Evolutionary conservation across 1,139 yeast species (phyloP).

Genomic region (Scheffersomyces titani): DNA sequence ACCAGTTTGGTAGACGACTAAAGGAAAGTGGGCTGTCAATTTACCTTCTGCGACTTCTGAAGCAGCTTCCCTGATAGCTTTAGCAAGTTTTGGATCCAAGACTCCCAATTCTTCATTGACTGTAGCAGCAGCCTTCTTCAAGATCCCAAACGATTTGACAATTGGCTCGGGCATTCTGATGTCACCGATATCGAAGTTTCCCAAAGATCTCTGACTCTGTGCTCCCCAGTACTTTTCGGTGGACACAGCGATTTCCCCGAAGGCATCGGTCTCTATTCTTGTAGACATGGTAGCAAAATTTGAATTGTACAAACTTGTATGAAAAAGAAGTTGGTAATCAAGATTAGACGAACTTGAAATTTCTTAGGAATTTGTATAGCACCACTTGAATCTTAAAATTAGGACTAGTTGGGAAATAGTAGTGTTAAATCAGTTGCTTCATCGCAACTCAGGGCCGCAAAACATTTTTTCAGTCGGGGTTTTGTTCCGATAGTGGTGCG

Average conservation of each 20-base stretch:
- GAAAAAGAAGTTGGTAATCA: not conserved
- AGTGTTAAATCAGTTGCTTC: not conserved
- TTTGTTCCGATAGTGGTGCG: not conserved
- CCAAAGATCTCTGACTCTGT: constrained; percentile 21
- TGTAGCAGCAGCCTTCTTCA: constrained; percentile 21
- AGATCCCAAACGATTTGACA: constrained; percentile 19
- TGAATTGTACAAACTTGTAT: not conserved
- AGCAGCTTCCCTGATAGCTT: constrained; percentile 20
- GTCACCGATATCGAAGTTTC: constrained; percentile 22
- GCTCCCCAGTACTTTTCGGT: constrained; percentile 22
- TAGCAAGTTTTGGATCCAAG: constrained; percentile 18
- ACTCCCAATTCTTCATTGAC: constrained; percentile 19
- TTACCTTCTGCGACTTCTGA: constrained; percentile 20
- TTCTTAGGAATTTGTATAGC: not conserved
- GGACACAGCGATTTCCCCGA: constrained; percentile 19
- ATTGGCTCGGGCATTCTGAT: constrained; percentile 19
- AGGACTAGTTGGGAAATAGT: not conserved
- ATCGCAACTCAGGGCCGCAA: not conserved
- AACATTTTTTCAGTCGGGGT: not conserved
- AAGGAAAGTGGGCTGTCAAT: constrained; percentile 20
- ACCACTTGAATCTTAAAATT: not conserved
- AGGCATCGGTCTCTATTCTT: constrained; percentile 21
- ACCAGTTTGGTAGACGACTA: constrained; percentile 24
- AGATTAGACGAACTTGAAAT: not conserved
- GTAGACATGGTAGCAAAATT: not conserved